Percentiles rank a stretch among this genome's conserved stretches.
Evolutionary conservation across 177 flowering plant genomes (phyloP).

Genomic region (Vitis hybrid): DNA sequence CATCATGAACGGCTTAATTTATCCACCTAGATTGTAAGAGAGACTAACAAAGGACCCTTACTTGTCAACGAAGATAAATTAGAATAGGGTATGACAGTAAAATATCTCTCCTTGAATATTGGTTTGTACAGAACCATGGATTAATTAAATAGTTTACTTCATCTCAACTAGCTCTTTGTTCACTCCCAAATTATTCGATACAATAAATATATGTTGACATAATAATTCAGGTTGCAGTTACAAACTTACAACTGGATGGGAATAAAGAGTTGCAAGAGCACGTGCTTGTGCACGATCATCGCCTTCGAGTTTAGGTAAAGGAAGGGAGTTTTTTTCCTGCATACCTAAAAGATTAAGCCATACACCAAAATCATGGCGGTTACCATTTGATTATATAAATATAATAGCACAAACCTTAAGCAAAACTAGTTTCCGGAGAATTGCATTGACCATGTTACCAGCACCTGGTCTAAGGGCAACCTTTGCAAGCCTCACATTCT

Average conservation of each 20-base stretch:
- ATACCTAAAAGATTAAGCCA: slow-evolving; percentile 13
- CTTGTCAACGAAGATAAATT: too few relatives aligned
- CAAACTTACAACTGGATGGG: slow-evolving; percentile 92
- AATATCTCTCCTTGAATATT: neutral
- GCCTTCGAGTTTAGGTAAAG: slow-evolving; percentile 79
- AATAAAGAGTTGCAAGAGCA: slow-evolving; percentile 81
- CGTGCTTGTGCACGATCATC: slow-evolving; percentile 88
- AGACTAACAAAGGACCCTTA: too few relatives aligned
- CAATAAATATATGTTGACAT: too few relatives aligned
- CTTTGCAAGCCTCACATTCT: slow-evolving; percentile 94
- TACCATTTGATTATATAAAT: neutral
- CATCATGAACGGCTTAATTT: neutral
- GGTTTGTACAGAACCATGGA: too few relatives aligned
- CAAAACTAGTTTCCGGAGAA: slow-evolving; percentile 70
- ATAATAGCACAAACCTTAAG: slow-evolving; percentile 57
- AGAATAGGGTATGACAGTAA: neutral
- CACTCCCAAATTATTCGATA: too few relatives aligned
- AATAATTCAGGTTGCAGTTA: neutral
- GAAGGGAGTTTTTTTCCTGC: slow-evolving; percentile 72
- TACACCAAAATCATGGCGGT: neutral
- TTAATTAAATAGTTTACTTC: too few relatives aligned
- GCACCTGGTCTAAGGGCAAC: slow-evolving; percentile 91
- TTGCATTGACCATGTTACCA: slow-evolving; percentile 89
- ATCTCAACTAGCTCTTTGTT: too few relatives aligned
- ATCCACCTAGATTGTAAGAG: too few relatives aligned